phyloP scores from a whole-genome alignment of 1,284 basidiomycete genomes.

The Rhodotorula mucilaginosa region DNA sequence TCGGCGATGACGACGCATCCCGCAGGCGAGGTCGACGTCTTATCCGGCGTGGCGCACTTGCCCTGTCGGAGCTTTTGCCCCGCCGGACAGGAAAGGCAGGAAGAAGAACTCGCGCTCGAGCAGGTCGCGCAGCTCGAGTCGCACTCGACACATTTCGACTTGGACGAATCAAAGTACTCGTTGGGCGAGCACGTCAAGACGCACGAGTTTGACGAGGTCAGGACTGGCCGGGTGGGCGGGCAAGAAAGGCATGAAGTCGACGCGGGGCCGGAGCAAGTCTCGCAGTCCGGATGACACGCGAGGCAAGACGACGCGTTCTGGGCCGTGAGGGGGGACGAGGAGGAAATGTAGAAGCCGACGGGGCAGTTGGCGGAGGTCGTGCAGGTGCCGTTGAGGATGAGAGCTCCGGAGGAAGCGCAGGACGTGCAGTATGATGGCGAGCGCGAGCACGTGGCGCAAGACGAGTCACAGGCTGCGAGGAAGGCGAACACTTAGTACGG shows the following conservation, averaged over 20 bases:
- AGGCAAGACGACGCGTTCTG: constrained; percentile 55
- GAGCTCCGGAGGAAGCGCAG: constrained; percentile 59
- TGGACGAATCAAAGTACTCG: constrained; percentile 67
- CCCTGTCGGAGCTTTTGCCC: constrained; percentile 62
- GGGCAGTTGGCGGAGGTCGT: constrained; percentile 63
- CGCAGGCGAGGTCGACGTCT: constrained; percentile 42
- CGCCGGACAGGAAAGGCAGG: constrained; percentile 68
- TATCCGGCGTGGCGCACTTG: constrained; percentile 58
- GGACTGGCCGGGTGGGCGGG: constrained; percentile 63
- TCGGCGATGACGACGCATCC: constrained; percentile 63
- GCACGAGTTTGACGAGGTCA: constrained; percentile 64
- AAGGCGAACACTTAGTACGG: constrained; percentile 13
- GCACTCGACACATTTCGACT: constrained; percentile 64
- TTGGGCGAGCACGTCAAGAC: constrained; percentile 67
- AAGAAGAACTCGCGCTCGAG: constrained; percentile 60
- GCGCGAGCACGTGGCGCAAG: constrained; percentile 66
- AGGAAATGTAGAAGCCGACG: constrained; percentile 62
- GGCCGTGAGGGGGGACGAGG: constrained; percentile 62
- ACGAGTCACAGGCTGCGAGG: constrained; percentile 64
- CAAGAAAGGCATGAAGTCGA: constrained; percentile 67
- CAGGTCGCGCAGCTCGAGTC: constrained; percentile 66
- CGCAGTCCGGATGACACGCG: constrained; percentile 75
- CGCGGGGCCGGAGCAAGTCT: constrained; percentile 65
- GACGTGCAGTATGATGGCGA: constrained; percentile 65
- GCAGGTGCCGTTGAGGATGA: constrained; percentile 68